These are phyloP conservation scores for Choiromyces venosus DNA, from an alignment of 495 filamentous ascomycete genomes.

Conservation along the genomic window DNA sequence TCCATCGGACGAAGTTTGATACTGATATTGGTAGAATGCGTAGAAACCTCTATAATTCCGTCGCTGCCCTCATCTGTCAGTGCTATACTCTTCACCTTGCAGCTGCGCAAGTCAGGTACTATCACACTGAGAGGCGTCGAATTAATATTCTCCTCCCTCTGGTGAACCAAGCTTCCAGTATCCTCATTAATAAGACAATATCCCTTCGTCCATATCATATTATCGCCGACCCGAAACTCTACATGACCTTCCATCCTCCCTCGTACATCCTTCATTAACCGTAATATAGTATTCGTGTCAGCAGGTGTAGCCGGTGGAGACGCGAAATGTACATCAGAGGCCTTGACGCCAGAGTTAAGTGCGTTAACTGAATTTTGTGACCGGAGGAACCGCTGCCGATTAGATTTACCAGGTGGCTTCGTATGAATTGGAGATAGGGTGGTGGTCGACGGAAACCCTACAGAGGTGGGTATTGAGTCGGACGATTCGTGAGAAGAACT, in stretches of 20 bases:
- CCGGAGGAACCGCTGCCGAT: conserved; percentile 36
- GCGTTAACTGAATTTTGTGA: conserved; percentile 39
- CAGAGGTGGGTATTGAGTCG: conserved; percentile 24
- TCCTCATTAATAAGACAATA: conserved; percentile 65
- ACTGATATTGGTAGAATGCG: conserved; percentile 61
- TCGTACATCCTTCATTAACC: conserved; percentile 62
- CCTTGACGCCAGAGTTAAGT: conserved; percentile 23
- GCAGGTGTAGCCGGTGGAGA: conserved; percentile 52
- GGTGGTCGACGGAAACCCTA: conserved; percentile 40
- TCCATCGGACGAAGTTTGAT: conserved; percentile 70
- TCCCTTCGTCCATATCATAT: conserved; percentile 55
- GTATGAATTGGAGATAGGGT: conserved; percentile 17
- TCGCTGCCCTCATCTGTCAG: conserved; percentile 58
- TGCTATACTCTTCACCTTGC: conserved; percentile 66
- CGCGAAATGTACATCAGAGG: conserved; percentile 30
- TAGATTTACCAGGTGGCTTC: conserved; percentile 23
- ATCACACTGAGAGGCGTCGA: conserved; percentile 48
- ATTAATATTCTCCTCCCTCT: conserved; percentile 50
- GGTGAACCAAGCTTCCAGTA: conserved; percentile 59
- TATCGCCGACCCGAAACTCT: conserved; percentile 56
- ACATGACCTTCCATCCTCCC: conserved; percentile 66
- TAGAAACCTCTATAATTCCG: conserved; percentile 71
- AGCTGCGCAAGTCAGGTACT: conserved; percentile 80
- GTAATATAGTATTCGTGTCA: conserved; percentile 59
- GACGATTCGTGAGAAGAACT: conserved; percentile 25